Percentiles rank a stretch among this genome's conserved stretches.
These are phyloP conservation scores for Melocanna baccifera DNA, from an alignment of 176 grass and related monocot genomes.

Conservation along the genomic window DNA sequence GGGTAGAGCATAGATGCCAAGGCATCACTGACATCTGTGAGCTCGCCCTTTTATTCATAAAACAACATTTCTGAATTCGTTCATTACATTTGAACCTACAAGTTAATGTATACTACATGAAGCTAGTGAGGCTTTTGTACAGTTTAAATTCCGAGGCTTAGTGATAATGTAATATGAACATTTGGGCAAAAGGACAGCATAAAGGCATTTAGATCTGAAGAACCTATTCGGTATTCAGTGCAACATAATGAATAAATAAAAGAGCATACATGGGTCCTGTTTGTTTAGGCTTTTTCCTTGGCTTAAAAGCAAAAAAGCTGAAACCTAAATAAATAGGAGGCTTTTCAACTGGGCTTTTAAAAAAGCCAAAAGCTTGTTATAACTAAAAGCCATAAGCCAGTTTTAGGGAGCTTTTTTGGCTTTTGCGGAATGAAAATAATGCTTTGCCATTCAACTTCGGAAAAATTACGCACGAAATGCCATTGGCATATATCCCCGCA, in stretches of 20 bases:
- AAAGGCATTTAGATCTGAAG: background rate
- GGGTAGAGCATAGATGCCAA: background rate
- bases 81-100: background rate
- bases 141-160: slow-evolving; percentile 12
- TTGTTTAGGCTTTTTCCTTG: too few species aligned
- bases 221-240: background rate
- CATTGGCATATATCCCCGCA: too few species aligned
- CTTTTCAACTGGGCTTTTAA: too few species aligned
- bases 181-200: background rate
- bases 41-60: background rate
- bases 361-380: too few species aligned
- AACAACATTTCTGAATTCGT: background rate
- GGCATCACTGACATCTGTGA: background rate
- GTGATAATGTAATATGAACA: background rate
- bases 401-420: too few species aligned
- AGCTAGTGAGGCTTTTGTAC: slow-evolving; percentile 23
- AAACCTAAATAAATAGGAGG: too few species aligned
- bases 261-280: too few species aligned
- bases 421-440: too few species aligned
- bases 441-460: too few species aligned
- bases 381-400: too few species aligned
- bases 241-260: background rate
- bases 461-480: too few species aligned
- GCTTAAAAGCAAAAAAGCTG: too few species aligned
- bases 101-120: slow-evolving; percentile 7